phyloP scores from a whole-genome alignment of 2,329 filamentous ascomycete genomes.

The Penicillium decumbens region DNA sequence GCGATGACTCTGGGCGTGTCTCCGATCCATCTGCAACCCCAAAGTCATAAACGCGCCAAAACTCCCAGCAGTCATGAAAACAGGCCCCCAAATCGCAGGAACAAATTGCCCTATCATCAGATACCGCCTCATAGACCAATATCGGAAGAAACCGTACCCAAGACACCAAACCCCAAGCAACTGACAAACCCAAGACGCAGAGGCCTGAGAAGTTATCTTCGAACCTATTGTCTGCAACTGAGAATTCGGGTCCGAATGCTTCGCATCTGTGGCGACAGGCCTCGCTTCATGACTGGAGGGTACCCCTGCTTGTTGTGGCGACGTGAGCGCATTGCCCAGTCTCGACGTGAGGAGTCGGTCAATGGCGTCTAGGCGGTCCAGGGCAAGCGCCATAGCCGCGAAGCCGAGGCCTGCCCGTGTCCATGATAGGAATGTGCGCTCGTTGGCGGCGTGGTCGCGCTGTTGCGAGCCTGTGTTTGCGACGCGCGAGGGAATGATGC shows the following conservation, averaged over 20 bases:
- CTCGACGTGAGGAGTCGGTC: slow-evolving; percentile 24
- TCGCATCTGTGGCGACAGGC: neutral
- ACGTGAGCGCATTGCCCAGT: slow-evolving; percentile 2
- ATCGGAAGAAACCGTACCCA: slow-evolving; percentile 28
- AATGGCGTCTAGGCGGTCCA: slow-evolving; percentile 28
- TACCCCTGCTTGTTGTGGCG: neutral
- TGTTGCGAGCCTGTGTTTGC: slow-evolving; percentile 30
- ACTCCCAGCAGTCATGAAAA: slow-evolving; percentile 25
- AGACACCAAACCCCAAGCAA: slow-evolving; percentile 27
- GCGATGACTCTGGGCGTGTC: neutral
- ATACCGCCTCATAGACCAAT: slow-evolving; percentile 24
- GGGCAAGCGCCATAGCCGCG: slow-evolving; percentile 29
- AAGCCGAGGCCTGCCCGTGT: slow-evolving; percentile 33
- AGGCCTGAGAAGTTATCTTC: neutral
- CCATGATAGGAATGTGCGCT: slow-evolving; percentile 34
- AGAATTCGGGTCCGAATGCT: neutral
- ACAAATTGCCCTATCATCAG: slow-evolving; percentile 26
- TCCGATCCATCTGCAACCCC: slow-evolving; percentile 14
- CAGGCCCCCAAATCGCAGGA: slow-evolving; percentile 30
- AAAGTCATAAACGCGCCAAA: slow-evolving; percentile 17
- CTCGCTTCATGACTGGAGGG: neutral
- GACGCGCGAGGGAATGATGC: slow-evolving; percentile 23
- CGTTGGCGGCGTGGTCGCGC: slow-evolving; percentile 33
- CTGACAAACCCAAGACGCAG: slow-evolving; percentile 22
- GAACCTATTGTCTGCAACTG: neutral